These are phyloP conservation scores for Eustoma russellianum DNA, from an alignment of 257 asterid species.

Conservation along the genomic window DNA sequence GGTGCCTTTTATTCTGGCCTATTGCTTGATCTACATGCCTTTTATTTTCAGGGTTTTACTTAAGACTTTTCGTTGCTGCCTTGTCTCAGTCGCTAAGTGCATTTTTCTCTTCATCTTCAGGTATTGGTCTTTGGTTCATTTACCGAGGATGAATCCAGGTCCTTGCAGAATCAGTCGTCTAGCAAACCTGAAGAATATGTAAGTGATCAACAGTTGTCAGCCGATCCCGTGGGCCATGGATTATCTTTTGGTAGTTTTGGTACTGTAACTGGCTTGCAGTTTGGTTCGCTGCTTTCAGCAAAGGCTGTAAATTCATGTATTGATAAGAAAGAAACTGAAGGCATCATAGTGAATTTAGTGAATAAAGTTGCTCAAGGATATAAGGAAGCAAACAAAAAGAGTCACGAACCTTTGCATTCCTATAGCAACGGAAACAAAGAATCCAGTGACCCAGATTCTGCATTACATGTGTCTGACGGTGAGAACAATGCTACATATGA, in stretches of 20 bases:
- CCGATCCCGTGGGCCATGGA: slow-evolving; percentile 22
- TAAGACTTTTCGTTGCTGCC: background rate
- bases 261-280: slow-evolving; percentile 15
- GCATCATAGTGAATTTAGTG: slow-evolving; percentile 10
- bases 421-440: slow-evolving; percentile 21
- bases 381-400: no score
- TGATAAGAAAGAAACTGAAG: slow-evolving; percentile 22
- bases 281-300: slow-evolving; percentile 21
- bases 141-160: slow-evolving; percentile 69
- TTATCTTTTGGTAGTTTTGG: slow-evolving; percentile 47
- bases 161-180: slow-evolving; percentile 36
- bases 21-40: no score
- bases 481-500: slow-evolving; percentile 17
- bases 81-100: background rate
- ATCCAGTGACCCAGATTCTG: slow-evolving; percentile 16
- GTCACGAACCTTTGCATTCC: slow-evolving; percentile 11
- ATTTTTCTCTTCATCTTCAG: slow-evolving; percentile 21
- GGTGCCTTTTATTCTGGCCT: no score
- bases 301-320: slow-evolving; percentile 9
- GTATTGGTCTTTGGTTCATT: slow-evolving; percentile 84
- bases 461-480: slow-evolving; percentile 25
- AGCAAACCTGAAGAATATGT: slow-evolving; percentile 12
- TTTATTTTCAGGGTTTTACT: background rate
- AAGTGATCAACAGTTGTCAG: slow-evolving; percentile 20
- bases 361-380: background rate